Evolutionary conservation across 1,284 basidiomycete species (phyloP), one percentile per base, ranked within the genome.

Genomic region (Xerocomus nothofagi): DNA sequence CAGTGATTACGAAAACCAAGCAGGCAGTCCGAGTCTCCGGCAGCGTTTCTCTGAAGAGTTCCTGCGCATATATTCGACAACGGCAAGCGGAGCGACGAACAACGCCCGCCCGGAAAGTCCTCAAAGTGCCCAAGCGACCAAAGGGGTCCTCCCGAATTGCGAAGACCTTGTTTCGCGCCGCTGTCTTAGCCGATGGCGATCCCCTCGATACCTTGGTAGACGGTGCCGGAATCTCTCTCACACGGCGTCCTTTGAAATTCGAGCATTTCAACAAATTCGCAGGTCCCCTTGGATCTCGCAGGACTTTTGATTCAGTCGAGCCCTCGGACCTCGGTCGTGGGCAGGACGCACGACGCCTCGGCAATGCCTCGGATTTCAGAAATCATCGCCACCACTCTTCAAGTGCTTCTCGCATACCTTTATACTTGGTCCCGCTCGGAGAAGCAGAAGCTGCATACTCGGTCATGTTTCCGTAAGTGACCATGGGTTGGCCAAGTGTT

Each of bases 391-490:
- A 39, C 9, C 44, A 8, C 1, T 27, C 26, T 38, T 29, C 39
- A 39, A 27, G n/a, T 24, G 27, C 23, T 14, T 11, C 33, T 30
- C 57, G 56, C 27, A n/a, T 6, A 21, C 60, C 66, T 20, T 50
- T 69, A 40, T 31, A 6, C 43, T 45, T 68, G 31, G 50, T 66
- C 21, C 66, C 63, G 3, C 15, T 67, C 23, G 53, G 23, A 21
- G 62, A 68, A 47, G 63, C 66, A 31, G 64, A 66, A 40, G 55
- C 51, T 8, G 66, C 64, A 17, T 67, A 69, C 31, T 47, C 66
- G 9, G 17, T 23, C 21, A 59, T 59, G 40, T 68, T 69, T 53
- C 50, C 58, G 67, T 66, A 34, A 55, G 64, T 56, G 17, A 7
- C 10, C 14, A 23, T 17, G 26, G 2, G 12, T 39, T 27, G 31